Conservation (phyloP, 208 protist genomes). For the Kentomonas sorsogonicus region DNA sequence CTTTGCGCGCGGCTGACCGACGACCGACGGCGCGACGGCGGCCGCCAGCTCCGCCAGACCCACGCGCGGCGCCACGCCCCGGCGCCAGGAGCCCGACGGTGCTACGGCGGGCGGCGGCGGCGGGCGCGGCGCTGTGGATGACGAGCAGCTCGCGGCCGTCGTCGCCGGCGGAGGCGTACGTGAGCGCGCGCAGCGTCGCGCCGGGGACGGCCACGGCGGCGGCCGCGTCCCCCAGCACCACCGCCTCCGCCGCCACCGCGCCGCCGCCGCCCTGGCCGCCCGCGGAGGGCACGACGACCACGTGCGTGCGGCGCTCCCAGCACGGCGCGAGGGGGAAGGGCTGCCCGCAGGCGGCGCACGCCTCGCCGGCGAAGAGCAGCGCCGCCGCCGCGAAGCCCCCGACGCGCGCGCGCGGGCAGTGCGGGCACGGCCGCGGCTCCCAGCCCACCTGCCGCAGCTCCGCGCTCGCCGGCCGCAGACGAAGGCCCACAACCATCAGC, state of each 20-base stretch:
- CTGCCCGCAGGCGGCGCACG: conserved; percentile 17
- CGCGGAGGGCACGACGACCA: conserved; percentile 24
- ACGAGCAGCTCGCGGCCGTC: conserved; percentile 57
- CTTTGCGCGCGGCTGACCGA: conserved; percentile 30
- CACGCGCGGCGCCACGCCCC: conserved; percentile 23
- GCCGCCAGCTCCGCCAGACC: conserved; percentile 15
- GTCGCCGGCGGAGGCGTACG: conserved; percentile 50
- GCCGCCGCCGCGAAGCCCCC: conserved; percentile 8
- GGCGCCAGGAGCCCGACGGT: conserved; percentile 24
- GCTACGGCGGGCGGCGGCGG: conserved; percentile 20
- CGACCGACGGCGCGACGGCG: conserved; percentile 23
- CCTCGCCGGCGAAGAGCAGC: conserved; percentile 21
- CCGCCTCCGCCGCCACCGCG: not conserved
- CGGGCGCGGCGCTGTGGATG: conserved; percentile 70
- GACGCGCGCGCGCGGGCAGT: conserved; percentile 8
- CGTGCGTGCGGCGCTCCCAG: conserved; percentile 22
- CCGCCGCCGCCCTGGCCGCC: not conserved
- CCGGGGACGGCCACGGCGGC: not conserved
- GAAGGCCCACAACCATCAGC: conserved; percentile 44
- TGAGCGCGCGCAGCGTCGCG: conserved; percentile 8
- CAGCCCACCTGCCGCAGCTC: conserved; percentile 56
- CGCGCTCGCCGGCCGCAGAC: conserved; percentile 23
- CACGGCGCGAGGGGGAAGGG: conserved; percentile 21
- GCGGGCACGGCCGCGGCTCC: conserved; percentile 24
- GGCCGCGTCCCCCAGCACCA: not conserved